Evolutionary conservation across 2,329 filamentous ascomycete species (phyloP).

Genomic region (Colletotrichum horii): DNA sequence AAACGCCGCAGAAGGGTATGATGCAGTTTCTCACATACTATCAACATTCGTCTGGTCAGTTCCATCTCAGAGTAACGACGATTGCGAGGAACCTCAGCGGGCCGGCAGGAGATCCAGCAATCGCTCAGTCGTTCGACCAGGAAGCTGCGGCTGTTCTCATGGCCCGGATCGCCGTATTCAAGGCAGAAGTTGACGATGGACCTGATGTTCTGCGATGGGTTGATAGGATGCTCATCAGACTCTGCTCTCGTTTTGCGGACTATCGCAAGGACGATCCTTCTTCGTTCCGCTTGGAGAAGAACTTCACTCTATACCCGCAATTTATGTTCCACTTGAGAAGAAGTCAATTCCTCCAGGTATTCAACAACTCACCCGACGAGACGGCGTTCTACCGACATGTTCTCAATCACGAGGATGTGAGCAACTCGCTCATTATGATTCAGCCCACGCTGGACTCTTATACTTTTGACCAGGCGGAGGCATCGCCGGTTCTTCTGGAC

Average conservation of each 20-base stretch:
- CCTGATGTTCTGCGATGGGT: slow-evolving; percentile 99
- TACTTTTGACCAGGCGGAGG: slow-evolving; percentile 84
- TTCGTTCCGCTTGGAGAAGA: slow-evolving; percentile 96
- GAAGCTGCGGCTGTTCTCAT: slow-evolving; percentile 97
- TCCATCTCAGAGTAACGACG: slow-evolving; percentile 94
- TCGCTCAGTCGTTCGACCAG: slow-evolving; percentile 97
- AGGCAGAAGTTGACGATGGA: slow-evolving; percentile 96
- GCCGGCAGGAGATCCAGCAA: slow-evolving; percentile 90
- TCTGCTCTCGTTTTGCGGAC: slow-evolving; percentile 96
- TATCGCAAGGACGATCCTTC: slow-evolving; percentile 98
- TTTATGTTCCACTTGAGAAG: slow-evolving; percentile 99
- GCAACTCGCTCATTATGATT: slow-evolving; percentile 98
- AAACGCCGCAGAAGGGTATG: slow-evolving; percentile 88
- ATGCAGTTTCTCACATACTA: slow-evolving; percentile 99
- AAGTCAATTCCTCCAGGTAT: slow-evolving; percentile 97
- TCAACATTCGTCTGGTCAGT: slow-evolving; percentile 95
- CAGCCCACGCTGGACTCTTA: slow-evolving; percentile 93
- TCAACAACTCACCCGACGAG: slow-evolving; percentile 99
- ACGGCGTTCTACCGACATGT: slow-evolving; percentile 99
- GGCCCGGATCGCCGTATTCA: slow-evolving; percentile 99
- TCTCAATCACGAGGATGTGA: slow-evolving; percentile 94
- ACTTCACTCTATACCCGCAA: slow-evolving; percentile 97
- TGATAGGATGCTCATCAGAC: slow-evolving; percentile 94
- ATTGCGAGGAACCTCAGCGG: slow-evolving; percentile 90
- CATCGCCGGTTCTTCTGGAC: slow-evolving; percentile 83